These are phyloP conservation scores for Chlorociboria aeruginascens DNA, from an alignment of 495 filamentous ascomycete species.

Conservation along the genomic window DNA sequence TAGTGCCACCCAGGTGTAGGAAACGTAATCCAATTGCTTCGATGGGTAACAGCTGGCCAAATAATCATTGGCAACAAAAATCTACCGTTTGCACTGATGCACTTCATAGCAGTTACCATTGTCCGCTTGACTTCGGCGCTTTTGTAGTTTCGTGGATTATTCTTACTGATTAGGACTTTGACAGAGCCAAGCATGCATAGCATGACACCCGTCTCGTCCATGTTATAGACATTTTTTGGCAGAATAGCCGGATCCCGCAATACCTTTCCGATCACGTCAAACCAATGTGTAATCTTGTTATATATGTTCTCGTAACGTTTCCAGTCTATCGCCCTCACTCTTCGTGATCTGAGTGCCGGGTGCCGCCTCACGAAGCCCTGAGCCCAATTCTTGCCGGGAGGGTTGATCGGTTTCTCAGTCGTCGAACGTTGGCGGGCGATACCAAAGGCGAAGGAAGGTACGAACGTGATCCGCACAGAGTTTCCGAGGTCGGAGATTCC, in stretches of 20 bases:
- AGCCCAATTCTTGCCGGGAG: conserved; percentile 3
- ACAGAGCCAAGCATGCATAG: conserved; percentile 24
- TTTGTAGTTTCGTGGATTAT: conserved; percentile 20
- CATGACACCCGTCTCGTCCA: no score
- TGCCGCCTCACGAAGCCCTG: conserved; percentile 18
- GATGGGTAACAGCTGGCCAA: conserved; percentile 20
- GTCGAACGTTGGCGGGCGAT: no score
- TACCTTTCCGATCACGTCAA: conserved; percentile 20
- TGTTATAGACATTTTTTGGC: conserved; percentile 20
- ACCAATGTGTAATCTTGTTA: conserved; percentile 27
- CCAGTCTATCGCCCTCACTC: conserved; percentile 20
- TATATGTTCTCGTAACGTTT: conserved; percentile 26
- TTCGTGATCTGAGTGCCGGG: conserved; percentile 14
- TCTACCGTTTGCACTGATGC: conserved; percentile 12
- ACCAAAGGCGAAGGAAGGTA: conserved; percentile 3
- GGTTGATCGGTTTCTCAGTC: conserved; percentile 4
- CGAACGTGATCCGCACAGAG: conserved; percentile 21
- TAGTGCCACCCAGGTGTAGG: conserved; percentile 22
- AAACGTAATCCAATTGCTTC: conserved; percentile 22
- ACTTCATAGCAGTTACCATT: conserved; percentile 25
- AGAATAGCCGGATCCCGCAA: conserved; percentile 18
- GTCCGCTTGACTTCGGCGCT: no score
- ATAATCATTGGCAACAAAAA: conserved; percentile 18
- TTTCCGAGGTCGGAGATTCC: conserved; percentile 20
- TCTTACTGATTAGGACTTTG: conserved; percentile 25